Evolutionary conservation across 2,329 filamentous ascomycete species (phyloP), one percentile per base, ranked within the genome.

Genomic region (Trichophyton verrucosum): DNA sequence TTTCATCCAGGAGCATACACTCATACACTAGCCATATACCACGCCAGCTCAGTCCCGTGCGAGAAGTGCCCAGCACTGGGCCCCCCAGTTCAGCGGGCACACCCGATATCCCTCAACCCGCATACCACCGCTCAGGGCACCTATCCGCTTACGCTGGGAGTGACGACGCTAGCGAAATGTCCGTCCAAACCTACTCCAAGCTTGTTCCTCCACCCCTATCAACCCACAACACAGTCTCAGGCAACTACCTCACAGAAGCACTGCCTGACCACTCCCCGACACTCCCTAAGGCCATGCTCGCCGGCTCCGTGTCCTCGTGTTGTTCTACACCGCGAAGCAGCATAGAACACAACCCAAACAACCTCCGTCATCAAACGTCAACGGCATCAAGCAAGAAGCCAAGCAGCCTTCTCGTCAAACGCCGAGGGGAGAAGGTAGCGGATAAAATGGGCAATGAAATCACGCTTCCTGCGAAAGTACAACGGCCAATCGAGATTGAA

Each of bases 371-470:
- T 17, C 58, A 24, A 44, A 17, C 9, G 13, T 27, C 46, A 15
- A 15, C 58, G 13, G 8, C 15, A 13, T 44, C 58, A 8, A 27
- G 8, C 42, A 30, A 55, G 2, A 53, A 59, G 27, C 27, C 40
- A 42, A 60, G 61, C 60, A 65, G 61, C 57, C 63, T 67, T 17
- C 61, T 67, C 22, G 64, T 62, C 9, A 67, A 66, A 60, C 61
- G 66, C 2, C 66, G 66, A n/a, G 66, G 66, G 8, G 65, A 66
- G 38, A 36, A 44, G 7, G 60, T 66, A 2, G 66, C 65, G 0
- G 64, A 63, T 17, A 60, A 59, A 47, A 64, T 67, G 64, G 65
- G 65, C 36, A 64, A 15, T 33, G 60, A 62, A 22, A 59, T 66
- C 24, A 51, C 59, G 7, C 53, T 59, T 58, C 49, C 49, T 9